phyloP scores from a whole-genome alignment of 208 protist genomes.

The Leishmania tropica region DNA sequence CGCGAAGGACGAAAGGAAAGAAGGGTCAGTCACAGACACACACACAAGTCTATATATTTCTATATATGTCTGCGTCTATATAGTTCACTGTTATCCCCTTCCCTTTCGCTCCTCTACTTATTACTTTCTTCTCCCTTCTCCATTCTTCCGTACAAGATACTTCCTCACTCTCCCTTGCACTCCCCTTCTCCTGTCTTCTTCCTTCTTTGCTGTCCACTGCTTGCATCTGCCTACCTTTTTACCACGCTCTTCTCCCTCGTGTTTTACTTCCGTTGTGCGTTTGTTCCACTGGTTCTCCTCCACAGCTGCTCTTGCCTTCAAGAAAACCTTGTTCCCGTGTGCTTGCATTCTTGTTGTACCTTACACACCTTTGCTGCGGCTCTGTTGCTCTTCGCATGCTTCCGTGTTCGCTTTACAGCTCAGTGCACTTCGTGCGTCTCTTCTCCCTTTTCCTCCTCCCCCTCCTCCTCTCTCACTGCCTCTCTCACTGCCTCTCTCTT shows the following conservation, averaged over 20 bases:
- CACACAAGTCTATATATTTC: no score
- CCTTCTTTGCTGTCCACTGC: background rate
- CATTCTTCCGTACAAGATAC: background rate
- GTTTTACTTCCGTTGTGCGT: background rate
- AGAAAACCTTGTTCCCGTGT: no score
- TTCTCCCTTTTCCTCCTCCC: background rate
- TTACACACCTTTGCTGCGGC: background rate
- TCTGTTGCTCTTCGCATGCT: background rate
- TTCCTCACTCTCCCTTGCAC: background rate
- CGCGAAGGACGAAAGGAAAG: no score
- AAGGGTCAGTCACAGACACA: no score
- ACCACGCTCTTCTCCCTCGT: background rate
- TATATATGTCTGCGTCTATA: no score
- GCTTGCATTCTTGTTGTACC: conserved; percentile 1
- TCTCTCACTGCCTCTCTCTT: conserved; percentile 1
- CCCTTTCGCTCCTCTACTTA: background rate
- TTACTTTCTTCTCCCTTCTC: background rate
- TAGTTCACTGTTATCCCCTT: background rate
- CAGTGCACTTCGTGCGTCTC: background rate
- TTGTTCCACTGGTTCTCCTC: background rate
- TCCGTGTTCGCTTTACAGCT: background rate
- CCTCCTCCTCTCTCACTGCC: background rate
- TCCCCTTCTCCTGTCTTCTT: background rate
- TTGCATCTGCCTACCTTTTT: background rate
- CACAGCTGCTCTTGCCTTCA: background rate